Evolutionary conservation across 768 basidiomycete genomes (phyloP), one percentile per base, ranked within the genome.

Genomic region (Mycena maculata): DNA sequence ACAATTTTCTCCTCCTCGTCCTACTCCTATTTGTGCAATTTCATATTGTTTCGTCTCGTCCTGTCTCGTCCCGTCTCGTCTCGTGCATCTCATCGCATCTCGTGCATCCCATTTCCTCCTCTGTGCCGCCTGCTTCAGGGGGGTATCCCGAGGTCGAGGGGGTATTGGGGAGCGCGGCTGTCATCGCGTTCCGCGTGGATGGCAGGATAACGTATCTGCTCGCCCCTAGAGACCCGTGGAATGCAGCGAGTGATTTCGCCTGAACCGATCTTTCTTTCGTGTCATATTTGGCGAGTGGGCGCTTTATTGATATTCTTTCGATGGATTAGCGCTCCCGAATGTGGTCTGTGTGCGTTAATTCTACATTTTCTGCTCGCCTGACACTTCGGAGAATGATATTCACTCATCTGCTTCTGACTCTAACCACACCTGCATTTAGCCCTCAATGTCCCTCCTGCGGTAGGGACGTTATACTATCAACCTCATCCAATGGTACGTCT

Each of bases 61-160:
- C 16, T 13, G 47, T 48, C 47, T 44, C 22, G 42, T 9, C n/a
- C n/a, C n/a, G n/a, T n/a, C n/a, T 33, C 50, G 18, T 52, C 50
- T 52, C 30, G 30, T 52, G 20, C 50, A 31, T 47, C 45, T 23
- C 45, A 25, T 47, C 45, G 22, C 45, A 25, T 50, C 49, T 50
- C 49, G 30, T 33, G 49, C 49, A 50, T 50, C 49, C 49, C 49
- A 50, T 50, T 50, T 50, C 49, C 33, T 50, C 49, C 49, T 50
- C 49, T 50, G 49, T n/a, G n/a, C 31, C 49, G 49, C 49, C 8
- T 50, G 49, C 49, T 33, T 50, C 30, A 50, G 49, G 30, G 30
- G 28, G 49, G 30, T 33, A 50, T 50, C 49, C 28, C 49, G 49
- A 50, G 49, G 44, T 47, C 44, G 44, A 47, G 44, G 44, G n/a